These are phyloP conservation scores for Rhizopogon vulgaris DNA, from an alignment of 768 basidiomycete species.

Conservation along the genomic window DNA sequence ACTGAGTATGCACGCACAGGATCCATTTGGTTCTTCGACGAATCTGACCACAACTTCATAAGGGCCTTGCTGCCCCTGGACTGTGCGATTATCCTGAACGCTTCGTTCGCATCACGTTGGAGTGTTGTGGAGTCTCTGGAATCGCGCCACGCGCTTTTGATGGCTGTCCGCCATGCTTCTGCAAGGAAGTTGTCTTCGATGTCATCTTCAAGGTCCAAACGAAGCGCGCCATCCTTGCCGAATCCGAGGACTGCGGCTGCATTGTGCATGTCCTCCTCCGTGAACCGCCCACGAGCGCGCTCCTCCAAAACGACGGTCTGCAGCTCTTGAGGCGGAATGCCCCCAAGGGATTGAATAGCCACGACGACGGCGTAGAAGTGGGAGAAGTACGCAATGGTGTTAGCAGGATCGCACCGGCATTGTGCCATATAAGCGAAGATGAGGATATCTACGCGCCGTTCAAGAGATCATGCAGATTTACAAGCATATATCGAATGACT, in stretches of 20 bases:
- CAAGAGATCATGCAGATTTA: not conserved
- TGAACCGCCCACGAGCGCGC: slow-evolving; percentile 58
- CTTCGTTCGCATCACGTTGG: slow-evolving; percentile 55
- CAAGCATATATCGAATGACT: not conserved
- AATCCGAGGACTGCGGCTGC: slow-evolving; percentile 59
- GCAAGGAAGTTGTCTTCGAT: slow-evolving; percentile 66
- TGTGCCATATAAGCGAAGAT: slow-evolving; percentile 77
- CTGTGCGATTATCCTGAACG: slow-evolving; percentile 66
- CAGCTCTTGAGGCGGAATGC: slow-evolving; percentile 40
- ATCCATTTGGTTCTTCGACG: slow-evolving; percentile 54
- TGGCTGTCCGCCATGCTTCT: slow-evolving; percentile 59
- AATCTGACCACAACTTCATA: slow-evolving; percentile 45
- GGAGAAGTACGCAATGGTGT: slow-evolving; percentile 60
- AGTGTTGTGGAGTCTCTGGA: slow-evolving; percentile 36
- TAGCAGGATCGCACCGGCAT: slow-evolving; percentile 70
- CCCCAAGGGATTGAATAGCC: slow-evolving; percentile 42
- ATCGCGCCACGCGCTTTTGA: slow-evolving; percentile 51
- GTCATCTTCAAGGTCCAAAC: slow-evolving; percentile 65
- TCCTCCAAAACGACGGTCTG: slow-evolving; percentile 58
- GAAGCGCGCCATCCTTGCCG: slow-evolving; percentile 49
- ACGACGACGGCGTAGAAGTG: slow-evolving; percentile 47
- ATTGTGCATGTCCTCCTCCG: slow-evolving; percentile 43
- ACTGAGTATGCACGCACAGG: slow-evolving; percentile 66
- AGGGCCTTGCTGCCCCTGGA: slow-evolving; percentile 45
- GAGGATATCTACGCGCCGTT: slow-evolving; percentile 48